A percentile compares a stretch with the other conserved stretches of the same genome.
Evolutionary conservation across 106 monocot genomes (phyloP).

Genomic region (Dioscorea dumetorum): DNA sequence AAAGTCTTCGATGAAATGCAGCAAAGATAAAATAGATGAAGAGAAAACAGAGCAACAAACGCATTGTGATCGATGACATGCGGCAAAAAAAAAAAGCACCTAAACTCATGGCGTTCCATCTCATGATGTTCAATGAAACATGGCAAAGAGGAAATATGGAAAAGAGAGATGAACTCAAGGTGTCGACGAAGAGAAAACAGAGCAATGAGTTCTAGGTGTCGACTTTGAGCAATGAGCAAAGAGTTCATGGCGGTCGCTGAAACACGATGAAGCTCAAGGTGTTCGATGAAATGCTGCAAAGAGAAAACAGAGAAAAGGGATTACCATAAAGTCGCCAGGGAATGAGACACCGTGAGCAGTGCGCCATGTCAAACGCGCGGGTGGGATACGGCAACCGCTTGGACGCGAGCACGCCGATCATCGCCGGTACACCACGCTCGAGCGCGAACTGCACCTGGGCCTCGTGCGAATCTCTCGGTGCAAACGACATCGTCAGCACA

Average conservation of each 20-base stretch:
- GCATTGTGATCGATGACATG: no score
- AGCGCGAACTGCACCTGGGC: constrained; percentile 75
- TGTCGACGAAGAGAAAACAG: no score
- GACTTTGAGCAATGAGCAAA: no score
- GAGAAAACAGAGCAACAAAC: no score
- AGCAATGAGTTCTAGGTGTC: no score
- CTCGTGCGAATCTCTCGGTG: constrained; percentile 61
- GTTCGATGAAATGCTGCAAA: no score
- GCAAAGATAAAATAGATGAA: not conserved
- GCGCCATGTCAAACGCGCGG: constrained; percentile 77
- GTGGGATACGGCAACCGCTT: constrained; percentile 72
- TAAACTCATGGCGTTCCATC: no score
- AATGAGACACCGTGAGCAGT: constrained; percentile 91
- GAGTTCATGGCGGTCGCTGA: no score
- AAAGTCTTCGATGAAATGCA: no score
- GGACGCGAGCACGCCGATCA: constrained; percentile 76
- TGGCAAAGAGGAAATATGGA: no score
- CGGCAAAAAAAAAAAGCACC: not conserved
- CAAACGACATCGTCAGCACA: constrained; percentile 50
- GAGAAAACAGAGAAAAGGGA: not conserved
- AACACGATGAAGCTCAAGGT: no score
- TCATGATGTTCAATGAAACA: not conserved
- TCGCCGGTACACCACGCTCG: constrained; percentile 72
- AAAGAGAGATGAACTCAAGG: no score
- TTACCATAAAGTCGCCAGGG: constrained; percentile 71